Base-by-base conservation (phyloP, 176 grass and related monocot species). In the Coix lacrymajobi region DNA sequence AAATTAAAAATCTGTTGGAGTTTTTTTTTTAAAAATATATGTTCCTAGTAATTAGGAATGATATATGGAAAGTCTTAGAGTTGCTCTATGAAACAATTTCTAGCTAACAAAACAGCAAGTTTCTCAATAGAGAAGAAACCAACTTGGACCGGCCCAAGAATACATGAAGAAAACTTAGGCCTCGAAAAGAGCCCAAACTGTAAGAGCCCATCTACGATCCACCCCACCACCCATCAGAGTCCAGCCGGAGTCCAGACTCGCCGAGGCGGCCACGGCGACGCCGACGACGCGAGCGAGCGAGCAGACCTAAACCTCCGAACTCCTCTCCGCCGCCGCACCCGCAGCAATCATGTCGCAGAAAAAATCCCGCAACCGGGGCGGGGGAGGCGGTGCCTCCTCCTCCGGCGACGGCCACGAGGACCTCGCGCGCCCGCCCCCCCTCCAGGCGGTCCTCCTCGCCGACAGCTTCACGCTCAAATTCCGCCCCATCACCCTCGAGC, bases 401-500 rank as follows among this genome's bases (percentile, higher is more conserved):
- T 19, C 76, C 69, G 85, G 84, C 69, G 93, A 96, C 19, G 93
- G 93, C 37, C 34, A 83, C 11, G 93, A 99, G n/a, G 93, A 92
- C 39, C 87, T 99, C 56, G 75, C 93, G 15, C 90, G 87, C 77
- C 76, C 85, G 28, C 87, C 83, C 5, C 89, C 93, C 0, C 93
- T 99, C 49, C 97, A 99, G 86, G 97, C 93, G 26, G 77, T 99
- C 31, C 93, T 99, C 71, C 97, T 97, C 71, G 91, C 94, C 49
- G 94, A 97, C 82, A 97, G 91, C 84, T 97, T 97, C 75, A 85
- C 89, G 76, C 76, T 87, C 49, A 97, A 90, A 76, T 97, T 97
- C 82, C 91, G 94, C 19, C 94, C 91, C 73, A 97, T 94, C 87
- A 97, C 94, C 17, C 97, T 96, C 36, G 91, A 94, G 89, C 87